Evolutionary conservation across 495 filamentous ascomycete species (phyloP).

Genomic region (Aspergillus campestris): DNA sequence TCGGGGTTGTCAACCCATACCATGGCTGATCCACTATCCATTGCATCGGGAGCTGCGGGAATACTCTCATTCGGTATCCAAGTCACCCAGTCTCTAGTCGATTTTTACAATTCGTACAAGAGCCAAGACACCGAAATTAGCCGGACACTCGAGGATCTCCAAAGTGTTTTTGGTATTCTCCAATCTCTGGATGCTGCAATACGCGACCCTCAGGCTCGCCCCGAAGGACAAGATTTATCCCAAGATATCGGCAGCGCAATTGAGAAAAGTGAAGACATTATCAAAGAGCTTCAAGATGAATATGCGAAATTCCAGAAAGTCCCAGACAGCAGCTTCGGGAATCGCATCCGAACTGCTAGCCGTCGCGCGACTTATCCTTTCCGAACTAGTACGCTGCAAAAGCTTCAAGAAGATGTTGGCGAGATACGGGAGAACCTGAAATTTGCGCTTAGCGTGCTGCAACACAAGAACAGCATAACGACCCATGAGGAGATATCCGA

Average conservation of each 20-base stretch:
- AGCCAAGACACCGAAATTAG: conserved; percentile 9
- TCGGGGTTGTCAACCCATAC: background rate
- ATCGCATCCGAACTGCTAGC: conserved; percentile 5
- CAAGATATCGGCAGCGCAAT: conserved; percentile 13
- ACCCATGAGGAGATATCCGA: conserved; percentile 12
- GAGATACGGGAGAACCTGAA: conserved; percentile 21
- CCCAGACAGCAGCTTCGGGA: conserved; percentile 4
- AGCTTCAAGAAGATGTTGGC: conserved; percentile 22
- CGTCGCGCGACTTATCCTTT: conserved; percentile 23
- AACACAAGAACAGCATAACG: conserved; percentile 12
- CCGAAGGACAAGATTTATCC: conserved; percentile 14
- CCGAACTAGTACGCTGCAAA: conserved; percentile 21
- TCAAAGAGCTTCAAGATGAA: conserved; percentile 21
- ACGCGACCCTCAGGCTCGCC: conserved; percentile 10
- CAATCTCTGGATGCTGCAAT: conserved; percentile 11
- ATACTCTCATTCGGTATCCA: conserved; percentile 24
- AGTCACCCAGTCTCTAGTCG: conserved; percentile 16
- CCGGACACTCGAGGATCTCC: conserved; percentile 8
- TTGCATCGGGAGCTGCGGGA: conserved; percentile 17
- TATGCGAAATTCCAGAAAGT: conserved; percentile 14
- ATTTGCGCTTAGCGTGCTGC: conserved; percentile 19
- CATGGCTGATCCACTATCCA: conserved; percentile 24
- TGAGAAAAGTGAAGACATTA: conserved; percentile 16
- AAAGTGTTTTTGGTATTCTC: conserved; percentile 11
- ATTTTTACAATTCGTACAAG: conserved; percentile 22